These are phyloP conservation scores for Starmerella riodocensis DNA, from an alignment of 805 yeast genomes.

Conservation along the genomic window DNA sequence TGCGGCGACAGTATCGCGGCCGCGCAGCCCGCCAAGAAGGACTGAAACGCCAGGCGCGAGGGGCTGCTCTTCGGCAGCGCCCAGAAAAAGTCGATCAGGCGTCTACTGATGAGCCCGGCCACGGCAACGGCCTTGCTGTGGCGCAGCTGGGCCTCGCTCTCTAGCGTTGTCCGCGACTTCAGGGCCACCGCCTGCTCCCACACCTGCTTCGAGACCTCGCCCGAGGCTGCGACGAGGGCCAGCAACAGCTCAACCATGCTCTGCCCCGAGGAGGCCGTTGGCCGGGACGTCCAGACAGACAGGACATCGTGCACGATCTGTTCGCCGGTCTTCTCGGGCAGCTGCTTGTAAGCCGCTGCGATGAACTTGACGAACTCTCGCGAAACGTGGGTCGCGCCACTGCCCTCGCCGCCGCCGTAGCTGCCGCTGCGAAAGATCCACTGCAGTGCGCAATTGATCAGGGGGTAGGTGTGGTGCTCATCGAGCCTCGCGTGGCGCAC, in stretches of 20 bases:
- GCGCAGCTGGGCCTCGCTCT: neutral
- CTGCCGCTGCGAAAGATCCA: constrained; percentile 5
- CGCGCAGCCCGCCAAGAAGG: constrained; percentile 1
- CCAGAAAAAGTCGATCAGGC: constrained; percentile 8
- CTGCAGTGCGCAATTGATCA: constrained; percentile 4
- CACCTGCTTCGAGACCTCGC: constrained; percentile 1
- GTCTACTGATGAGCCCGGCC: constrained; percentile 10
- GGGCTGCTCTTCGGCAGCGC: neutral
- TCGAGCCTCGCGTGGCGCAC: constrained; percentile 2
- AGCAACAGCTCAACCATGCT: constrained; percentile 5
- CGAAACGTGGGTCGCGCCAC: neutral
- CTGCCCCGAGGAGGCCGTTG: neutral
- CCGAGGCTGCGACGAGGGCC: constrained; percentile 8
- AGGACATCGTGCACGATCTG: constrained; percentile 6
- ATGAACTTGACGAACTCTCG: constrained; percentile 1
- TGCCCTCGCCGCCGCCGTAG: neutral
- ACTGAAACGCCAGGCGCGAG: neutral
- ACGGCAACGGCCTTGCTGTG: constrained; percentile 5
- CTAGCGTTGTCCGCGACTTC: constrained; percentile 2
- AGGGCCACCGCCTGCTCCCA: constrained; percentile 9
- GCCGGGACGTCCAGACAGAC: neutral
- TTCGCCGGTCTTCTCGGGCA: constrained; percentile 1
- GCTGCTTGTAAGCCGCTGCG: neutral
- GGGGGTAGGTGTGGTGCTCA: constrained; percentile 4
- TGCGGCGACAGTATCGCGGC: constrained; percentile 2